These are phyloP conservation scores for Cryptococcus sp. DNA, from an alignment of 1,284 basidiomycete genomes.

Conservation along the genomic window DNA sequence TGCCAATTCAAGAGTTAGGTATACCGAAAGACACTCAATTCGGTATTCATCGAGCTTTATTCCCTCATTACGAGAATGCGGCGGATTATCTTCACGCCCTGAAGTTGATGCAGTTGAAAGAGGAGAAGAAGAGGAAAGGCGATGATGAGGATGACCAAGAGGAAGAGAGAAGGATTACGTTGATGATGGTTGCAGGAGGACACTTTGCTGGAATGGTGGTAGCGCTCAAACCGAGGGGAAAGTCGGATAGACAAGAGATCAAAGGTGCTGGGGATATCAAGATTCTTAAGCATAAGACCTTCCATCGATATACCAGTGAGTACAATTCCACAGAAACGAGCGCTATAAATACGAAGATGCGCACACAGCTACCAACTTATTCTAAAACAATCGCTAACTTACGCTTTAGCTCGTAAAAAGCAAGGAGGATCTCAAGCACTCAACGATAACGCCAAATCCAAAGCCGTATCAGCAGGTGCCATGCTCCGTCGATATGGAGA, in stretches of 20 bases:
- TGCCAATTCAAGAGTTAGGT: constrained; percentile 43
- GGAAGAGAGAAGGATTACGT: constrained; percentile 74
- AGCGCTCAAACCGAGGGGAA: constrained; percentile 51
- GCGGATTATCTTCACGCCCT: constrained; percentile 51
- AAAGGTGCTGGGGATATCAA: constrained; percentile 60
- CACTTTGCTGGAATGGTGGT: constrained; percentile 94
- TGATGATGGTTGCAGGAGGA: constrained; percentile 95
- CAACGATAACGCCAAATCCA: constrained; percentile 89
- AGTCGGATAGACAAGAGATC: constrained; percentile 56
- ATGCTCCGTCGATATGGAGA: constrained; percentile 93
- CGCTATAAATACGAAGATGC: no score
- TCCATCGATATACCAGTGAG: constrained; percentile 95
- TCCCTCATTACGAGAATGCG: constrained; percentile 53
- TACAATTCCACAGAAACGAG: constrained; percentile 1
- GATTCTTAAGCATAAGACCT: constrained; percentile 88
- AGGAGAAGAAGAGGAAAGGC: constrained; percentile 47
- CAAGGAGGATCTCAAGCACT: constrained; percentile 92
- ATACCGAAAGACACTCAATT: constrained; percentile 68
- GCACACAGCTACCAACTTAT: no score
- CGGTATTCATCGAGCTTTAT: constrained; percentile 76
- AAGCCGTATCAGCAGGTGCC: constrained; percentile 92
- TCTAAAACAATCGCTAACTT: not conserved
- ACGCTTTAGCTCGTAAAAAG: constrained; percentile 74
- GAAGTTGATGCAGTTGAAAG: constrained; percentile 62
- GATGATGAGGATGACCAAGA: constrained; percentile 44